Evolutionary conservation across 805 yeast genomes (phyloP), one percentile per base, ranked within the genome.

Genomic region (Yamadazyma sp.): DNA sequence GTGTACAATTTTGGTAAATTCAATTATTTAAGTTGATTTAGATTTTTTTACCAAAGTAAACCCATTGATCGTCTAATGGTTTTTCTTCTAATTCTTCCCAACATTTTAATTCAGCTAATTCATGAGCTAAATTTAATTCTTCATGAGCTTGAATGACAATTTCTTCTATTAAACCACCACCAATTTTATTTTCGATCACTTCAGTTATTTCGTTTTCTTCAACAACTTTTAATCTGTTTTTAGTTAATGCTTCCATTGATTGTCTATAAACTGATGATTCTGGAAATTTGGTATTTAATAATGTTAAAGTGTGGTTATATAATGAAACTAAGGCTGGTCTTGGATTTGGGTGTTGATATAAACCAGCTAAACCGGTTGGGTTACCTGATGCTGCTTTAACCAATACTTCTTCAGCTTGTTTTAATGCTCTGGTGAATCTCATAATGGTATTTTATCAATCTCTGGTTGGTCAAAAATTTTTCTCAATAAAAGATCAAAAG

Each of bases 111-210:
- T 72, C 76, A 32, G 82, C 80, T 69, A 86, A 65, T 56, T 80
- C 73, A 51, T 75, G 65, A 31, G 85, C 80, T 49, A 86, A 71
- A 37, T 70, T 72, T 49, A 76, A 75, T 64, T 86, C 95, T 40
- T 85, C 93, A 48, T 80, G 75, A 11, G 95, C 95, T 66, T 86
- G 95, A 40, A 85, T 70, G 36, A 86, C 54, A 39, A 86, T 64
- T 66, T 86, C 95, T 63, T 86, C 95, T 44, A 86, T 80, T 50
- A 86, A 73, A 2, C 95, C 95, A 43, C 82, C 78, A 13, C 94
- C 94, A 44, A 86, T 81, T 56, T 77, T 62, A 44, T 69, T 62
- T 65, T 86, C 95, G 47, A 86, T 83, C 43, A 69, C 75, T 49
- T 74, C 82, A 27, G 72, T 61, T 35, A 78, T 74, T 45, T 79